Percentiles rank a stretch among this genome's conserved stretches.
phyloP scores from a whole-genome alignment of 768 basidiomycete species.

The Omphalotus guepiniiformis region DNA sequence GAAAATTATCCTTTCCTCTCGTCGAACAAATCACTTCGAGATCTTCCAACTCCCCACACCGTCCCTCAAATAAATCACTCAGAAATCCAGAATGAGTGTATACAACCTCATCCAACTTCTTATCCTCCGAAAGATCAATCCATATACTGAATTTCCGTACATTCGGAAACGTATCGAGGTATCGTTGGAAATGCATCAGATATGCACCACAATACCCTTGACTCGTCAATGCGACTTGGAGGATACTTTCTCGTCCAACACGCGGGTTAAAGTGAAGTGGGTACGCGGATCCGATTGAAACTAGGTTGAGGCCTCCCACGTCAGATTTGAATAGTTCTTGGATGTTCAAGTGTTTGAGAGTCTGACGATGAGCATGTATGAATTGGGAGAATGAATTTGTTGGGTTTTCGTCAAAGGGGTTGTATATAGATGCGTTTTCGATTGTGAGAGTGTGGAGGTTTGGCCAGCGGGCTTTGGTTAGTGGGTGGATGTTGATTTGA shows the following conservation, averaged over 20 bases:
- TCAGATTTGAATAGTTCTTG: no score
- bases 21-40: no score
- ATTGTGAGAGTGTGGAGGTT: constrained; percentile 14
- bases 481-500: constrained; percentile 16
- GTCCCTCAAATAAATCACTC: no score
- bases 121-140: constrained; percentile 4
- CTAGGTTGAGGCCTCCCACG: background rate
- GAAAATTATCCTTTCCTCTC: no score
- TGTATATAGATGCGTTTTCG: background rate
- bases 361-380: background rate
- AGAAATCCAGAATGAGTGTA: no score
- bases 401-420: background rate
- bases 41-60: no score
- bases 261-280: background rate
- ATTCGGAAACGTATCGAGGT: background rate
- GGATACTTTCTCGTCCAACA: background rate
- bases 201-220: background rate
- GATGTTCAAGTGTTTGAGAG: background rate
- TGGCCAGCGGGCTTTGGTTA: constrained; percentile 17
- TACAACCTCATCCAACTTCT: no score
- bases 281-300: background rate
- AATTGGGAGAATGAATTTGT: background rate
- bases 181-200: background rate
- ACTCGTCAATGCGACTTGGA: background rate
- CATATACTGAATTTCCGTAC: background rate